Evolutionary conservation across 1,139 yeast genomes (phyloP), one percentile per base, ranked within the genome.

Genomic region (Geotrichum klebahnii): DNA sequence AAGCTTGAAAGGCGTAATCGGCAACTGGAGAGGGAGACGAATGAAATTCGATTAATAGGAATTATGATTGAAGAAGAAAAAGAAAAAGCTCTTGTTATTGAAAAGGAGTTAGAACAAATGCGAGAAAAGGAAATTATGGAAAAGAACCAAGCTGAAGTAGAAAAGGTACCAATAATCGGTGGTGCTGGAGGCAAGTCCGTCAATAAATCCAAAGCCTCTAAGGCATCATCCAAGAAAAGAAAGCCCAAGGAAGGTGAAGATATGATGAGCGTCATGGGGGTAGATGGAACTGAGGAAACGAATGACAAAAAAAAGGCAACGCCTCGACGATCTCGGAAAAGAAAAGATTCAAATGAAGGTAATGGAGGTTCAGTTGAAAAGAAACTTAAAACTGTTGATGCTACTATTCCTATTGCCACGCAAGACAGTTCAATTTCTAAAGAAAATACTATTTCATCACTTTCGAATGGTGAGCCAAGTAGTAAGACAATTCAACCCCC

Each of bases 11-110:
- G 6, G 29, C 6, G 29, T 8, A 39, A 44, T 39, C 52, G 39
- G 33, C 35, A 52, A 53, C 46, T n/a, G 49, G 58, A 52, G 44
- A 55, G 50, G 6, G 43, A 45, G 33, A 46, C 34, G 36, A 29
- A 34, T 20, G 48, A 38, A 17, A 38, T 38, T 26, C 16, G 10
- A n/a, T 22, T 45, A 14, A 44, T 48, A 10, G 46, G 43, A 24
- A 20, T 19, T 5, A n/a, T 16, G 26, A 35, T 48, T 14, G 38
- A 36, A 17, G 51, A 48, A 32, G 47, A 42, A 19, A 45, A 41
- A 19, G 41, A 46, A 26, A 38, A 38, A 24, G 23, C 33, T 2
- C 22, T 26, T 16, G 12, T 26, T 26, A 37, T 37, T 3, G 42
- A 24, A 3, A 3, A 26, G 28, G 42, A 38, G 20, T 14, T 24